A percentile compares a stretch with the other conserved stretches of the same genome.
Evolutionary conservation across 2,329 filamentous ascomycete genomes (phyloP).

Genomic region (Penicillium vulpinum): DNA sequence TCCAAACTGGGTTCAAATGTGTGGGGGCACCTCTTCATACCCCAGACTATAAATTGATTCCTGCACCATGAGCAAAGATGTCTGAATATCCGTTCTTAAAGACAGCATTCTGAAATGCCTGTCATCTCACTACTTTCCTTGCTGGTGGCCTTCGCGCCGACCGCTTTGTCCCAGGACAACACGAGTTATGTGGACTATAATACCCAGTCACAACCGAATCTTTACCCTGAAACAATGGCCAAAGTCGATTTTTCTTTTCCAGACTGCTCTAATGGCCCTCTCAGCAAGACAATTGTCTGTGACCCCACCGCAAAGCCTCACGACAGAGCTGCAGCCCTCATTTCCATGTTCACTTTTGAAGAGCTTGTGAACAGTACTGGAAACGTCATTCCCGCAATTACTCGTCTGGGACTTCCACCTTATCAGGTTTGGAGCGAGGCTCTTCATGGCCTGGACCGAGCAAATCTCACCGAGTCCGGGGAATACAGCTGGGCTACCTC

Average conservation of each 20-base stretch:
- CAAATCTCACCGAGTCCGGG: conserved; percentile 54
- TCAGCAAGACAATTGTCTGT: conserved; percentile 54
- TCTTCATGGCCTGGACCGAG: conserved; percentile 63
- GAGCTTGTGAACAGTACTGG: conserved; percentile 59
- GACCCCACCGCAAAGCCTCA: conserved; percentile 44
- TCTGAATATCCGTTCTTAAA: background rate
- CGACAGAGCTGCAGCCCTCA: conserved; percentile 50
- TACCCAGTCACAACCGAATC: conserved; percentile 25
- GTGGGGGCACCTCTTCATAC: conserved; percentile 1
- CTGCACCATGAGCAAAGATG: background rate
- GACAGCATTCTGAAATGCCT: conserved; percentile 16
- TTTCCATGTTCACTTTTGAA: conserved; percentile 52
- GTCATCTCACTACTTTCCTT: conserved; percentile 18
- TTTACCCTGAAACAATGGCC: conserved; percentile 22
- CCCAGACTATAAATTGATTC: conserved; percentile 1
- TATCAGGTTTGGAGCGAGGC: conserved; percentile 64
- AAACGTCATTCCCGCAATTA: conserved; percentile 51
- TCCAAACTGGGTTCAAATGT: background rate
- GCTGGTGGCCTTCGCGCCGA: conserved; percentile 24
- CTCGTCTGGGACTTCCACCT: conserved; percentile 56
- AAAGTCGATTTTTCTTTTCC: conserved; percentile 43
- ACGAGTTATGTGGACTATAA: conserved; percentile 30
- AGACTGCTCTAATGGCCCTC: conserved; percentile 53
- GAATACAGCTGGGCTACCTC: conserved; percentile 62
- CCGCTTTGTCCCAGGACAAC: conserved; percentile 28